Evolutionary conservation across 177 flowering plant genomes (phyloP).

Genomic region (Tripterygium wilfordii): DNA sequence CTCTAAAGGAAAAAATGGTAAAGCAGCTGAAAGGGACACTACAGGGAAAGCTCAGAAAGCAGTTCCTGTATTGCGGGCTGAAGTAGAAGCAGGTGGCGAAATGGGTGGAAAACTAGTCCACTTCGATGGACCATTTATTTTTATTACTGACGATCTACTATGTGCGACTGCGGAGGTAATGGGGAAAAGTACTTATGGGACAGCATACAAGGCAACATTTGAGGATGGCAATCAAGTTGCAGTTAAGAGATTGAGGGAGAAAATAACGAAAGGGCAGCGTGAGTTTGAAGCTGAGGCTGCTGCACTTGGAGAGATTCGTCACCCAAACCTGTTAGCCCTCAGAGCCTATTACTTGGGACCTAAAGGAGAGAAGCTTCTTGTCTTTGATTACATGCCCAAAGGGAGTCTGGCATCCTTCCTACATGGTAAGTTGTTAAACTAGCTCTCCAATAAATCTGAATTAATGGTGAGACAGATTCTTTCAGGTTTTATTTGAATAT

Average conservation of each 20-base stretch:
- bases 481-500: too few relatives aligned
- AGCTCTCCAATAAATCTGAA: not conserved
- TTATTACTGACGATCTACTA: conserved; percentile 85
- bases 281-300: conserved; percentile 79
- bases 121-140: conserved; percentile 82
- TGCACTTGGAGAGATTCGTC: conserved; percentile 69
- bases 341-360: conserved; percentile 95
- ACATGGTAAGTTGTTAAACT: conserved; percentile 55
- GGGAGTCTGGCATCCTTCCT: conserved; percentile 94
- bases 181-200: conserved; percentile 94
- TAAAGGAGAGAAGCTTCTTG: conserved; percentile 97
- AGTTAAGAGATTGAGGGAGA: conserved; percentile 91
- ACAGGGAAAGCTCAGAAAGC: conserved; percentile 40
- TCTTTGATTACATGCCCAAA: conserved; percentile 80
- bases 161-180: conserved; percentile 97
- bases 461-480: too few relatives aligned
- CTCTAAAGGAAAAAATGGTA: conserved; percentile 27
- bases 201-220: conserved; percentile 86
- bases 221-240: conserved; percentile 88
- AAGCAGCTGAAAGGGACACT: conserved; percentile 22
- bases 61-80: conserved; percentile 25
- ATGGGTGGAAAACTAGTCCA: conserved; percentile 89
- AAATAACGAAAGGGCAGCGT: conserved; percentile 62
- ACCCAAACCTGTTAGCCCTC: conserved; percentile 69
- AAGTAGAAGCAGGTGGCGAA: conserved; percentile 56